A percentile compares a stretch with the other conserved stretches of the same genome.
Conservation (phyloP, 73 alveolate species). For the Uronychia binucleata region DNA sequence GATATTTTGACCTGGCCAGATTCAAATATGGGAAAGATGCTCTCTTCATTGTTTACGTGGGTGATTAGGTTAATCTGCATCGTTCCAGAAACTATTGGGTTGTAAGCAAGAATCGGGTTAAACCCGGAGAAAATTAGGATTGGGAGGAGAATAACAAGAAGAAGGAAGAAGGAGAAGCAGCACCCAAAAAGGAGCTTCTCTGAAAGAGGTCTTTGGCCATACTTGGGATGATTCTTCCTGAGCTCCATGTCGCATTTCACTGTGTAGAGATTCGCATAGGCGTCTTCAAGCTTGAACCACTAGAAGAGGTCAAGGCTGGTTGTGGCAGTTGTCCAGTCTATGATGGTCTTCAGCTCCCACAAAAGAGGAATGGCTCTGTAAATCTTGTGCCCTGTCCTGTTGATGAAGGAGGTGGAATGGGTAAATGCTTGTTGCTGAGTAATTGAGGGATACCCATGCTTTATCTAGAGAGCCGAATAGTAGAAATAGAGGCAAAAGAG, state of each 20-base stretch:
- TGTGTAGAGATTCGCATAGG: conserved; percentile 56
- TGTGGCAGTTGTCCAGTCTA: conserved; percentile 72
- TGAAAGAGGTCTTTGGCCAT: conserved; percentile 14
- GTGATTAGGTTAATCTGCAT: conserved; percentile 10
- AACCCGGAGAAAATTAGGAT: conserved; percentile 51
- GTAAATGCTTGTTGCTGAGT: conserved; percentile 38
- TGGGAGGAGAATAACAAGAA: conserved; percentile 50
- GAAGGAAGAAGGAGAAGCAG: conserved; percentile 44
- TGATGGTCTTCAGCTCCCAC: conserved; percentile 57
- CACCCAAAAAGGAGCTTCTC: conserved; percentile 58
- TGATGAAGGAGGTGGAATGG: conserved; percentile 15
- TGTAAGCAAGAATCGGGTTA: conserved; percentile 52
- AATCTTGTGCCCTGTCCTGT: conserved; percentile 24
- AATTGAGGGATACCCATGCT: conserved; percentile 40
- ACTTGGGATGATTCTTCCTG: conserved; percentile 17
- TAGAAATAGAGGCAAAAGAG: conserved; percentile 35
- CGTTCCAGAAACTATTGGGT: conserved; percentile 26
- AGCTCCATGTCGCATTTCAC: conserved; percentile 48
- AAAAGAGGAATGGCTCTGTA: conserved; percentile 61
- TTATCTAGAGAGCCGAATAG: conserved; percentile 40
- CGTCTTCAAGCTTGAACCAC: conserved; percentile 81
- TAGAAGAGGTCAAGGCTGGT: conserved; percentile 70
- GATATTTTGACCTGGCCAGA: neutral
- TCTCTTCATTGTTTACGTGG: neutral
- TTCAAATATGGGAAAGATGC: neutral